Evolutionary conservation across 192 early-diverging fungal genomes (phyloP), one percentile per base, ranked within the genome.

Genomic region (Coemansia sp.): DNA sequence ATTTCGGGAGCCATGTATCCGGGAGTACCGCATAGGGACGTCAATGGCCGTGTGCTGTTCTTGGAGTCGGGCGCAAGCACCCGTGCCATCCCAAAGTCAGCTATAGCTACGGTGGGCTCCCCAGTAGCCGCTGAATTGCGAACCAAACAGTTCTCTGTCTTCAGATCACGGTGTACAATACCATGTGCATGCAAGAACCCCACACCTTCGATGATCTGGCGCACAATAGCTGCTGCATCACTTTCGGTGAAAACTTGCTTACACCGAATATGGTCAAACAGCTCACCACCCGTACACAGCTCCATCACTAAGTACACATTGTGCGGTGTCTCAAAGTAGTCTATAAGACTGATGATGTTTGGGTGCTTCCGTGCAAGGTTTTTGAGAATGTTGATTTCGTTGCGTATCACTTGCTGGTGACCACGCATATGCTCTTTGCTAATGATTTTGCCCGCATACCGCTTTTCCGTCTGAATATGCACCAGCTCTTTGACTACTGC

Each of bases 251-350:
- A 91, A 58, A 61, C 87, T 51, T 72, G 88, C 79, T 86, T 85
- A 52, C 73, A 84, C 67, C 74, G 86, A 58, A 99, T 91, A 33
- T 91, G 83, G 66, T 97, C 92, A 73, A 97, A 97, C 29, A 99
- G 78, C 77, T 99, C 97, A 25, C 95, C 95, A 33, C 97, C 97
- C 7, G 84, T 85, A 30, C 88, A 90, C 49, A 90, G 74, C 65
- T 93, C 92, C 9, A 86, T 91, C 15, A 94, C 86, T 35, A 94
- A 63, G 62, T 94, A 94, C 45, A 90, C 86, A 71, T 90, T 91
- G 69, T 89, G 83, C 2, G 85, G 58, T 0, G 93, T 91, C 63
- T 93, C 90, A 71, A 94, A 94, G 82, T 90, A 90, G 72, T 94
- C 93, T 13, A 84, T 71, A 16, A 93, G 73, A 18, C 85, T 87